Percentiles rank a stretch among this genome's conserved stretches.
These are phyloP conservation scores for Pichia nanzhaoensis DNA, from an alignment of 805 yeast species.

Conservation along the genomic window DNA sequence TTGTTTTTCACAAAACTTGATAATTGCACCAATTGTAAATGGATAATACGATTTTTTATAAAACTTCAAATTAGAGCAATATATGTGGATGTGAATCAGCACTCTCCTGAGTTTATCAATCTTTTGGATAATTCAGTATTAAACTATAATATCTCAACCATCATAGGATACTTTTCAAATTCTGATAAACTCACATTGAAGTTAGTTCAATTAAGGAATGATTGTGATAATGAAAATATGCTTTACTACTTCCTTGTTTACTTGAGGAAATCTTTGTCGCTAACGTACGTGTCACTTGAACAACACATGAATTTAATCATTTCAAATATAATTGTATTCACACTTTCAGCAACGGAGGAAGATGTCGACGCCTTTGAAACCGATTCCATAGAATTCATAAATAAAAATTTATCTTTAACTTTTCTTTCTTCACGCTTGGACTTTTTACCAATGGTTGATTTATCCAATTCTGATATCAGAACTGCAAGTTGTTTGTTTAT, in stretches of 20 bases:
- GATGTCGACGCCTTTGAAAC: constrained; percentile 70
- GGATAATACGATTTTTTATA: constrained; percentile 10
- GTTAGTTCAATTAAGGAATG: neutral
- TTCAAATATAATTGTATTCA: constrained; percentile 67
- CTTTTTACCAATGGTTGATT: neutral
- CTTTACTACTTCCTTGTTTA: constrained; percentile 5
- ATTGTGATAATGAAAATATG: neutral
- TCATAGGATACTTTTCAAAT: neutral
- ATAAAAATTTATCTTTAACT: constrained; percentile 36
- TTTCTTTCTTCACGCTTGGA: neutral
- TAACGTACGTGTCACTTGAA: constrained; percentile 35
- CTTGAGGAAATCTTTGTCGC: constrained; percentile 1
- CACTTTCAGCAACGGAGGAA: constrained; percentile 61
- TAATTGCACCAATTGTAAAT: constrained; percentile 2
- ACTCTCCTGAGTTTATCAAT: neutral
- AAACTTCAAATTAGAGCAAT: constrained; percentile 3
- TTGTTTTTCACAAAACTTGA: neutral
- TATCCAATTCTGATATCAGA: constrained; percentile 7
- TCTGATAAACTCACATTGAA: neutral
- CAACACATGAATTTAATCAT: constrained; percentile 61
- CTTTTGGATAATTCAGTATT: neutral
- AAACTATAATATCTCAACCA: neutral
- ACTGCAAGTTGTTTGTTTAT: constrained; percentile 10
- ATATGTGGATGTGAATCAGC: neutral
- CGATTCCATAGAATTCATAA: constrained; percentile 86